phyloP scores from a whole-genome alignment of 768 basidiomycete genomes.

The Rhizopogon roseolus region DNA sequence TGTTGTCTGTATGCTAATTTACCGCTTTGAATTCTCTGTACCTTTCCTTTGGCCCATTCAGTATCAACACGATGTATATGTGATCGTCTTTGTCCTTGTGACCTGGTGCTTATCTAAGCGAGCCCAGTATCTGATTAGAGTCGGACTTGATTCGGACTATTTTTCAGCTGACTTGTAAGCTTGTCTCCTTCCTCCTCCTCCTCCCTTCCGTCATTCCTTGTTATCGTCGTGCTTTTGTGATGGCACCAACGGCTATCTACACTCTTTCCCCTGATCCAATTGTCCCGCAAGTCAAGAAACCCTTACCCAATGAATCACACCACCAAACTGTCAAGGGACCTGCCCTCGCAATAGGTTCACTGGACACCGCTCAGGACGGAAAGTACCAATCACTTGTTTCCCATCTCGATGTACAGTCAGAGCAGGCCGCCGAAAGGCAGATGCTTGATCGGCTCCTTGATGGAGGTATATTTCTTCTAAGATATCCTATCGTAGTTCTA shows the following conservation, averaged over 20 bases:
- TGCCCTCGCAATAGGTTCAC: conserved; percentile 74
- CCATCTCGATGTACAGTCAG: conserved; percentile 42
- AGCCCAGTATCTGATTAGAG: conserved; percentile 13
- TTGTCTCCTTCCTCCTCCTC: conserved; percentile 1
- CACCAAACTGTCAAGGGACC: conserved; percentile 30
- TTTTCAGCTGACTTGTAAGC: not conserved
- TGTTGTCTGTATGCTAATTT: not conserved
- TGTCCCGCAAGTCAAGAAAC: conserved; percentile 10
- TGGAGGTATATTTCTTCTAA: conserved; percentile 48
- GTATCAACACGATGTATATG: not conserved
- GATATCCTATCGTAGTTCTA: not conserved
- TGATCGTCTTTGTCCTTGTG: not conserved
- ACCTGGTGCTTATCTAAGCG: conserved; percentile 12
- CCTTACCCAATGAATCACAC: conserved; percentile 6
- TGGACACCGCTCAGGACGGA: conserved; percentile 73
- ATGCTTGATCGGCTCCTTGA: conserved; percentile 81
- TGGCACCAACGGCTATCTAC: conserved; percentile 63
- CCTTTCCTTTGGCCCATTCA: too few relatives aligned
- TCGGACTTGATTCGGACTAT: not conserved
- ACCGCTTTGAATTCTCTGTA: not conserved
- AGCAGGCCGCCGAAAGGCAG: conserved; percentile 62
- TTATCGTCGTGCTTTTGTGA: conserved; percentile 17
- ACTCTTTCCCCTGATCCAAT: conserved; percentile 9
- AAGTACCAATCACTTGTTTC: conserved; percentile 69
- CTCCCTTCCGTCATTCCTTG: not conserved